phyloP scores from a whole-genome alignment of 2,329 filamentous ascomycete genomes.

The Trichoderma hamatum region DNA sequence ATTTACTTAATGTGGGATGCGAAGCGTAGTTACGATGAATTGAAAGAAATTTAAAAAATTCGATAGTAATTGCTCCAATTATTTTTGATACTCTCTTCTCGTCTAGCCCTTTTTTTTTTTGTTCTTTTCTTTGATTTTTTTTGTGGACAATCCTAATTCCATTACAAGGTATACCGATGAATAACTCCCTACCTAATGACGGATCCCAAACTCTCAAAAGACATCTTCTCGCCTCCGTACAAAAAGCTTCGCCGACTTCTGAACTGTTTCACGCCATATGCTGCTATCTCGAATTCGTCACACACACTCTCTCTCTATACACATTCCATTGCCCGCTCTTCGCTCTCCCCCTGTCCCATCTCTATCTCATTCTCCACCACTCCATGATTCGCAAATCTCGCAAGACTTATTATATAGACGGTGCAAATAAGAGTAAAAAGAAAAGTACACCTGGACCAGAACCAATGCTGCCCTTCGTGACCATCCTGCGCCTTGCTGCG shows the following conservation, averaged over 20 bases:
- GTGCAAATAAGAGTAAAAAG: constrained; percentile 31
- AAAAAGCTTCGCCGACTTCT: constrained; percentile 14
- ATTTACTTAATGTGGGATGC: constrained; percentile 19
- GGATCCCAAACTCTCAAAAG: constrained; percentile 29
- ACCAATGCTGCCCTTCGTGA: constrained; percentile 44
- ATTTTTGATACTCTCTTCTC: background rate
- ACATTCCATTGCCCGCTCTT: constrained; percentile 10
- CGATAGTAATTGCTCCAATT: constrained; percentile 16
- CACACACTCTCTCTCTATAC: too few relatives aligned
- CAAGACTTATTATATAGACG: constrained; percentile 34
- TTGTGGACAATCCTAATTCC: constrained; percentile 37
- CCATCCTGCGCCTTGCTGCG: constrained; percentile 46
- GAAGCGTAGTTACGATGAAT: constrained; percentile 3
- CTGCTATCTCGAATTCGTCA: constrained; percentile 5
- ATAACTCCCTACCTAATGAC: constrained; percentile 36
- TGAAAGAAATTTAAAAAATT: constrained; percentile 11
- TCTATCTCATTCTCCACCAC: constrained; percentile 20
- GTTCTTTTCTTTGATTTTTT: constrained; percentile 14
- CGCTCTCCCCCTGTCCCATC: background rate
- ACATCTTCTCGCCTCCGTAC: constrained; percentile 21
- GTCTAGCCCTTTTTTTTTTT: background rate
- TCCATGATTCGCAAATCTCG: constrained; percentile 27
- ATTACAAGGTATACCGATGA: constrained; percentile 42
- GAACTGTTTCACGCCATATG: constrained; percentile 12
- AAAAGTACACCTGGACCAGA: constrained; percentile 38